These are phyloP conservation scores for Teunomyces kruisii DNA, from an alignment of 805 yeast genomes.

Conservation along the genomic window DNA sequence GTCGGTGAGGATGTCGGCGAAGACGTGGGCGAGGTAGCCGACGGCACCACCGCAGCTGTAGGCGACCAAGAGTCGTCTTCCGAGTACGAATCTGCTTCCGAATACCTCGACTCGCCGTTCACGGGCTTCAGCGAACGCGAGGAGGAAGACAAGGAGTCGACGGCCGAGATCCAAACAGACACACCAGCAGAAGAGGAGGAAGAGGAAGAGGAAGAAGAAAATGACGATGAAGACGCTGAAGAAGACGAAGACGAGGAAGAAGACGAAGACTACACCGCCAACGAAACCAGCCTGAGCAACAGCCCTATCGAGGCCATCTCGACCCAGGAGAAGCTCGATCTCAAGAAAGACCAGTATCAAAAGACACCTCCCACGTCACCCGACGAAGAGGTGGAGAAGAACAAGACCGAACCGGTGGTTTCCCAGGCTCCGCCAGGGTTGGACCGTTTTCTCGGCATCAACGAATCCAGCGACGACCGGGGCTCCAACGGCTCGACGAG, in stretches of 20 bases:
- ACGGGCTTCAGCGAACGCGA: slow-evolving; percentile 7
- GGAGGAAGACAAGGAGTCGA: slow-evolving; percentile 20
- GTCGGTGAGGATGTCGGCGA: slow-evolving; percentile 12
- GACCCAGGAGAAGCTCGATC: slow-evolving; percentile 8
- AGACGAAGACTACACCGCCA: slow-evolving; percentile 21
- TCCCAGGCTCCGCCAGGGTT: neutral
- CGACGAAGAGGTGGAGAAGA: slow-evolving; percentile 5
- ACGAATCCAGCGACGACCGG: slow-evolving; percentile 56
- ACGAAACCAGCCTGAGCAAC: neutral
- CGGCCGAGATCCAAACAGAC: slow-evolving; percentile 14
- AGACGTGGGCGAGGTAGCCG: neutral
- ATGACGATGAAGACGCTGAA: slow-evolving; percentile 6
- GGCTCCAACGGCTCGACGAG: slow-evolving; percentile 63
- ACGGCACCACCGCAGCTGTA: slow-evolving; percentile 5
- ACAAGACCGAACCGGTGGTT: neutral
- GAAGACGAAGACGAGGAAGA: slow-evolving; percentile 17
- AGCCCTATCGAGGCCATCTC: neutral
- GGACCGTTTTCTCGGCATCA: slow-evolving; percentile 50
- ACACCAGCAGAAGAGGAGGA: slow-evolving; percentile 15
- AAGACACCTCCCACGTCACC: slow-evolving; percentile 7
- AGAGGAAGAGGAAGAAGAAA: slow-evolving; percentile 2
- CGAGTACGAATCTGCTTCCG: slow-evolving; percentile 34
- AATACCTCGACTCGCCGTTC: slow-evolving; percentile 20
- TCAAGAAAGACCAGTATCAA: slow-evolving; percentile 16
- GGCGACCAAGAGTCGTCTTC: slow-evolving; percentile 20